Conservation (phyloP, 2,329 filamentous ascomycete genomes). For the Hypoxylon sp. region DNA sequence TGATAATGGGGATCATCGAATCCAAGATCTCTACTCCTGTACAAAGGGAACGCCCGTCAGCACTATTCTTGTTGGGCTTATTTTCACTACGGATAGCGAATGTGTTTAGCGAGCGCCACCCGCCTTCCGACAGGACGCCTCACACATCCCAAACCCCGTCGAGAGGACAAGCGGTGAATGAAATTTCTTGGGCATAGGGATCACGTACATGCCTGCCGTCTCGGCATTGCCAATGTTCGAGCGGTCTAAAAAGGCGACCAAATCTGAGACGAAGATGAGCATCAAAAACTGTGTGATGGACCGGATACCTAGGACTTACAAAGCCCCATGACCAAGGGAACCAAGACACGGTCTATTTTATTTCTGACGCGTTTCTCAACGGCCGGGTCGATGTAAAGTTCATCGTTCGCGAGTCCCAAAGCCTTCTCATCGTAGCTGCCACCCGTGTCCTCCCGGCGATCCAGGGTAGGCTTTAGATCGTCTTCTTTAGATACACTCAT, state of each 20-base stretch:
- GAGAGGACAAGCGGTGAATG: neutral
- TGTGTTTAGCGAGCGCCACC: conserved; percentile 4
- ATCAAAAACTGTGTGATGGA: neutral
- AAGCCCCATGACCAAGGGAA: conserved; percentile 54
- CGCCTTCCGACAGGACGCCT: neutral
- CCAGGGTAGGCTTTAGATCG: conserved; percentile 30
- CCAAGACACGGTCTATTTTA: conserved; percentile 55
- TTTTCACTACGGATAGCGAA: neutral
- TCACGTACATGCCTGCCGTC: conserved; percentile 55
- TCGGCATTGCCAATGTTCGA: conserved; percentile 60
- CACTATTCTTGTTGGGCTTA: neutral
- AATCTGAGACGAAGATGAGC: conserved; percentile 45
- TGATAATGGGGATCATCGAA: conserved; percentile 59
- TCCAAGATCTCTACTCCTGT: conserved; percentile 54
- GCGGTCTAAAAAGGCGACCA: conserved; percentile 58
- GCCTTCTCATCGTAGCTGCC: conserved; percentile 25
- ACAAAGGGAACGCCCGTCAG: conserved; percentile 19
- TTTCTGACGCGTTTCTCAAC: conserved; percentile 55
- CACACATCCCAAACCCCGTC: neutral
- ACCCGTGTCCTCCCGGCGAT: conserved; percentile 16
- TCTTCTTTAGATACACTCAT: conserved; percentile 37
- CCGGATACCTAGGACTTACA: conserved; percentile 45
- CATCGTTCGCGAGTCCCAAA: conserved; percentile 12
- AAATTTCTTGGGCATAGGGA: neutral
- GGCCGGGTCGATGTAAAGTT: conserved; percentile 49